These are phyloP conservation scores for Trypanosoma congolense DNA, from an alignment of 208 protist species.

Conservation along the genomic window DNA sequence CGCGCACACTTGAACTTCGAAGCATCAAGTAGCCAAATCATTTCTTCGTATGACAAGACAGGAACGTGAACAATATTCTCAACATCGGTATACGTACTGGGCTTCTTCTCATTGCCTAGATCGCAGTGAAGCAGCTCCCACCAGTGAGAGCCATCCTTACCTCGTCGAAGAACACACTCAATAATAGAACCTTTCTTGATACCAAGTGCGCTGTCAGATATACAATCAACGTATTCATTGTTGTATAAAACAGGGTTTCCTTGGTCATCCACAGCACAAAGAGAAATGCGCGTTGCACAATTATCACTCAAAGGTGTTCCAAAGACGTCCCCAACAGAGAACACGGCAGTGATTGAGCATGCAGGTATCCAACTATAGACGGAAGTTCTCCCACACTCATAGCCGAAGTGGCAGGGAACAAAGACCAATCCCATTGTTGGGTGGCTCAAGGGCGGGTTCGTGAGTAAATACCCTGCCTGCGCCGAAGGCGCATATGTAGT, in stretches of 20 bases:
- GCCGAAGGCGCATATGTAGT: constrained; percentile 39
- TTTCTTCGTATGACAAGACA: constrained; percentile 56
- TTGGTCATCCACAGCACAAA: constrained; percentile 27
- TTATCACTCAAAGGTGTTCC: constrained; percentile 23
- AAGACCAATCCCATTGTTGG: constrained; percentile 61
- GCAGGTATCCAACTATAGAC: constrained; percentile 59
- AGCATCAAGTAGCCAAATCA: constrained; percentile 67
- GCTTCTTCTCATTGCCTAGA: constrained; percentile 14
- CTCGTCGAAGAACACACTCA: constrained; percentile 60
- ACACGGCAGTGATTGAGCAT: constrained; percentile 39
- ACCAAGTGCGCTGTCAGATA: constrained; percentile 36
- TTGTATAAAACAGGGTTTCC: constrained; percentile 47
- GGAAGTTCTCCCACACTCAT: constrained; percentile 14
- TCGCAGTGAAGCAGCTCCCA: constrained; percentile 70
- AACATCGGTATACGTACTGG: constrained; percentile 36
- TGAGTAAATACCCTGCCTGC: constrained; percentile 25
- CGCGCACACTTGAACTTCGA: constrained; percentile 61
- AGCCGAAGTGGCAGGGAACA: constrained; percentile 27
- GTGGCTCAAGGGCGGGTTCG: constrained; percentile 40
- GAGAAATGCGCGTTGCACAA: constrained; percentile 37
- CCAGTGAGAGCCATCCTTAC: constrained; percentile 77
- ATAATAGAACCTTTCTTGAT: constrained; percentile 39
- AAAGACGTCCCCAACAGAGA: constrained; percentile 42
- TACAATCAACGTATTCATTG: constrained; percentile 65
- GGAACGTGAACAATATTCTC: constrained; percentile 70